These are phyloP conservation scores for Bothia castanella DNA, from an alignment of 1,284 basidiomycete genomes.

Conservation along the genomic window DNA sequence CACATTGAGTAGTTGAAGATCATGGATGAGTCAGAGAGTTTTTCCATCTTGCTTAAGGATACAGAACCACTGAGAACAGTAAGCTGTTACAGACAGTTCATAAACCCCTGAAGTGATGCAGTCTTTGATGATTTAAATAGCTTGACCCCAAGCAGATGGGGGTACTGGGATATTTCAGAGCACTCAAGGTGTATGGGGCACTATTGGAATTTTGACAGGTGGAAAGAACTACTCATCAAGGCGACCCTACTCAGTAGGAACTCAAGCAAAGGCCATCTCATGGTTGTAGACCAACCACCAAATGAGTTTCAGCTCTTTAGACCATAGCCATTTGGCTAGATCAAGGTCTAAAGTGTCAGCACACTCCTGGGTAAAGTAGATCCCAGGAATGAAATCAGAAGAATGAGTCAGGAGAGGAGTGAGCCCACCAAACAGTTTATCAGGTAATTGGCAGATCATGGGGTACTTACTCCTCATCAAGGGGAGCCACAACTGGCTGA, in stretches of 20 bases:
- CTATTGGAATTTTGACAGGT: conserved; percentile 12
- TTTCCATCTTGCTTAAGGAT: conserved; percentile 34
- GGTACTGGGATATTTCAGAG: conserved; percentile 24
- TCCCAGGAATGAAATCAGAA: neutral
- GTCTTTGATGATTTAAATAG: conserved; percentile 22
- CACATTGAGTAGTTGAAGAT: conserved; percentile 29
- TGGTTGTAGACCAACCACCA: conserved; percentile 26
- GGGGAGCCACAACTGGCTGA: neutral
- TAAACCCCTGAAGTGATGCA: conserved; percentile 29
- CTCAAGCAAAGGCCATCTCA: conserved; percentile 28
- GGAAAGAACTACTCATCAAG: conserved; percentile 20
- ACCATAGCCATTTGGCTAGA: conserved; percentile 11
- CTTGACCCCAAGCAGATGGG: neutral
- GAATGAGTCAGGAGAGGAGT: neutral
- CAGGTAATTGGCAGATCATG: rapidly evolving
- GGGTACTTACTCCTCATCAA: neutral
- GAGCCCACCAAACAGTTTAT: neutral
- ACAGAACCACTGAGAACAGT: conserved; percentile 41
- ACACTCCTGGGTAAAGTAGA: neutral
- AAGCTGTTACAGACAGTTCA: conserved; percentile 33
- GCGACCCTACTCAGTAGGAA: conserved; percentile 12
- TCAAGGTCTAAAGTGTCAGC: conserved; percentile 2
- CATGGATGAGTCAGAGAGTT: conserved; percentile 21
- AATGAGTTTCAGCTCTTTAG: conserved; percentile 25
- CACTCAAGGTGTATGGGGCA: conserved; percentile 20